phyloP scores from a whole-genome alignment of 306 rosid species.

The Luffa acutangula region DNA sequence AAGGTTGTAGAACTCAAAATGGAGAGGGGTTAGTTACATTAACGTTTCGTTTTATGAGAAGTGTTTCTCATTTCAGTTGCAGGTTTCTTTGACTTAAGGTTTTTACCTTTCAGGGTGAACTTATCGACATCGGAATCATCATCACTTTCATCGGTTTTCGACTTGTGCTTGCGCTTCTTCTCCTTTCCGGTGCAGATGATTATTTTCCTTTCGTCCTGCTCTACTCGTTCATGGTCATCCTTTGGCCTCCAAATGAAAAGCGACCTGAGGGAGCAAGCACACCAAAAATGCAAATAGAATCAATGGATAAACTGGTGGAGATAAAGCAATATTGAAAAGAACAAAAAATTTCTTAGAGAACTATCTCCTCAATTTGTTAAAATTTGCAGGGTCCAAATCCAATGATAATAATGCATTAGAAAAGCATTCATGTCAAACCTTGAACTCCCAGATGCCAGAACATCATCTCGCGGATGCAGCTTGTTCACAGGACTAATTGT shows the following conservation, averaged over 20 bases:
- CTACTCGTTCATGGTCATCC: conserved; percentile 42
- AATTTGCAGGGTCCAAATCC: not conserved
- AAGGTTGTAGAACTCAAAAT: not conserved
- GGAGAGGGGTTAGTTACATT: not conserved
- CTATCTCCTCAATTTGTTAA: not conserved
- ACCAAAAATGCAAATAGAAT: not conserved
- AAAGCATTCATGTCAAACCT: conserved; percentile 35
- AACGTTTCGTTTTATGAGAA: conserved; percentile 20
- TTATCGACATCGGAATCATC: conserved; percentile 50
- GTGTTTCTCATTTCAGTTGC: conserved; percentile 16
- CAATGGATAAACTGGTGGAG: conserved; percentile 6
- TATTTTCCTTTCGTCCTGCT: conserved; percentile 43
- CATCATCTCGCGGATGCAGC: conserved; percentile 81
- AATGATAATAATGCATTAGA: not conserved
- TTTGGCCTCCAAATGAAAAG: conserved; percentile 88
- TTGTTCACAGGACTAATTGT: conserved; percentile 89
- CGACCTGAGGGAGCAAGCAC: conserved; percentile 32
- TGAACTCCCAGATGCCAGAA: conserved; percentile 83
- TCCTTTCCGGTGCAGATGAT: conserved; percentile 31
- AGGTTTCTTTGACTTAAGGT: conserved; percentile 26
- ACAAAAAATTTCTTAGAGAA: not conserved
- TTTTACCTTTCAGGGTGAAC: conserved; percentile 35
- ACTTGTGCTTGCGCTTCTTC: conserved; percentile 47
- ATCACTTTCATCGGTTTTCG: conserved; percentile 21
- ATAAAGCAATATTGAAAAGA: not conserved